Conservation (phyloP, 106 monocot species). For the Dioscorea zingiberensis region DNA sequence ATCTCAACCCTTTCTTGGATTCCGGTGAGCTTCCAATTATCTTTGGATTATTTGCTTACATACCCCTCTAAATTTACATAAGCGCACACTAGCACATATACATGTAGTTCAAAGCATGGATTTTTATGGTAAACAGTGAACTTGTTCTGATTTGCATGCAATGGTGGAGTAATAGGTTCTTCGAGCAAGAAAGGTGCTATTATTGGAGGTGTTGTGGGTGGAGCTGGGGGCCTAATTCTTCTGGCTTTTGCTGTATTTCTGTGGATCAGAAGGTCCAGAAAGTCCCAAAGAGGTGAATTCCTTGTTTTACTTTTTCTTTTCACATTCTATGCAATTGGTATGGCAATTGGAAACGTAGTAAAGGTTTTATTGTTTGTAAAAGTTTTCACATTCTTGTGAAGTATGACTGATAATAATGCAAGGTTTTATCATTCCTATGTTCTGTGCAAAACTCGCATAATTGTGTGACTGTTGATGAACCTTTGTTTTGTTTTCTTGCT, state of each 20-base stretch:
- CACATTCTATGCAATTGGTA: not conserved
- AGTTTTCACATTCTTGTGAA: too few relatives aligned
- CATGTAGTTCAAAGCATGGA: too few relatives aligned
- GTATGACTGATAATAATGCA: too few relatives aligned
- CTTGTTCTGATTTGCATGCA: not conserved
- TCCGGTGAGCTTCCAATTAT: slow-evolving; percentile 4
- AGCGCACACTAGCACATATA: too few relatives aligned
- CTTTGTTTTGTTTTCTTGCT: too few relatives aligned
- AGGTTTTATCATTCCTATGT: too few relatives aligned
- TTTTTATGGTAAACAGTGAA: too few relatives aligned
- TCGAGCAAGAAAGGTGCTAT: slow-evolving; percentile 29
- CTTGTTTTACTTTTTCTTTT: not conserved
- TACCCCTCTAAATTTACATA: too few relatives aligned
- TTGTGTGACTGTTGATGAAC: not conserved
- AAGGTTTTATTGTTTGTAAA: too few relatives aligned
- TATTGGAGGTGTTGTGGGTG: slow-evolving; percentile 41
- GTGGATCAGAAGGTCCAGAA: slow-evolving; percentile 24
- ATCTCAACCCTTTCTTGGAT: slow-evolving; percentile 13
- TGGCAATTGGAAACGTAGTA: too few relatives aligned
- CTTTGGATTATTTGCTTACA: slow-evolving; percentile 1
- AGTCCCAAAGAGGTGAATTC: slow-evolving; percentile 12
- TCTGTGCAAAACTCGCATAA: too few relatives aligned
- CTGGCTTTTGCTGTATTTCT: slow-evolving; percentile 15
- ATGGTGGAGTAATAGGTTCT: slow-evolving; percentile 13
- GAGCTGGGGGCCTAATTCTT: slow-evolving; percentile 25